Evolutionary conservation across 1,284 basidiomycete genomes (phyloP), one percentile per base, ranked within the genome.

Genomic region (Mycena citricolor): DNA sequence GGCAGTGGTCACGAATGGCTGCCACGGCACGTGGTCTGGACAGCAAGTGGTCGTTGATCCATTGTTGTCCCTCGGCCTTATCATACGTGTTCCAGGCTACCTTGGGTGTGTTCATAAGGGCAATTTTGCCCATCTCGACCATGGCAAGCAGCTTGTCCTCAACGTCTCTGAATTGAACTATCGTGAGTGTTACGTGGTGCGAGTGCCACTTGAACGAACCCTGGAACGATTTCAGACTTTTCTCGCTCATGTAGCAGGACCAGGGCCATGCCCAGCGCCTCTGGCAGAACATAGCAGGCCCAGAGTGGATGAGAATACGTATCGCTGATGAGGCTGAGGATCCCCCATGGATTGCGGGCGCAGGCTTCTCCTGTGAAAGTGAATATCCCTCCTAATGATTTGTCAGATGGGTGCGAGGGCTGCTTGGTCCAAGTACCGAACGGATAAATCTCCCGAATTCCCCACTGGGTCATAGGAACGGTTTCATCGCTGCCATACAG

Each of bases 341-440:
- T 39, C 23, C 36, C 37, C 44, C 44, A 51, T 8, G 49, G 14
- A 20, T 51, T 41, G 23, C n/a, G n/a, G 0, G 29, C 10, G 8
- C 46, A 39, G 16, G 49, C 44, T 11, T 36, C 37, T 4, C 40
- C 36, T 10, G 49, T 47, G 33, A 51, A 51, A 7, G 49, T 51
- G 13, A 43, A 44, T 4, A 47, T 21, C 3, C 49, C 49, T 6
- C 43, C 47, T 48, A 30, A 13, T n/a, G n/a, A n/a, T n/a, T n/a
- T n/a, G n/a, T n/a, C n/a, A n/a, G n/a, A n/a, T n/a, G n/a, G n/a
- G n/a, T n/a, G n/a, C n/a, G n/a, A n/a, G n/a, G n/a, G n/a, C n/a
- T n/a, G n/a, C n/a, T n/a, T n/a, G n/a, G n/a, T n/a, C n/a, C n/a
- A n/a, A n/a, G n/a, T 31, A 42, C 47, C 49, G 3, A 43, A 22